phyloP scores from a whole-genome alignment of 2,329 filamentous ascomycete species.

The Fusarium palustre region DNA sequence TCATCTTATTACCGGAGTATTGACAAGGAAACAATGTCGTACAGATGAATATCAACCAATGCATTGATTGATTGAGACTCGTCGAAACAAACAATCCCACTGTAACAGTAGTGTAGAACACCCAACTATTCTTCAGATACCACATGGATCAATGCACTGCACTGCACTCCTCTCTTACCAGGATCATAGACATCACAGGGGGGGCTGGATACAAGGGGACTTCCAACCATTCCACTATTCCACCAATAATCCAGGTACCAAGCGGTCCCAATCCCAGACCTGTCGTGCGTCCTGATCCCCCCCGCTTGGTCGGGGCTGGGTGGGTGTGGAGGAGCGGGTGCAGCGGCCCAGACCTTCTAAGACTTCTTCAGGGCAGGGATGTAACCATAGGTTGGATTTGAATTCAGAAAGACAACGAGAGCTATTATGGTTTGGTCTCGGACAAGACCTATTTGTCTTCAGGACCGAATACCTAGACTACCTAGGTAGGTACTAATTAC shows the following conservation, averaged over 20 bases:
- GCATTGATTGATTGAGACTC: conserved; percentile 2
- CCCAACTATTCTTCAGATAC: conserved; percentile 18
- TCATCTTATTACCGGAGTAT: not conserved
- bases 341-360: conserved; percentile 36
- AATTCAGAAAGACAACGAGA: not conserved
- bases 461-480: conserved; percentile 21
- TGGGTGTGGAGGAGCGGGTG: conserved; percentile 32
- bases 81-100: not conserved
- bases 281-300: conserved; percentile 20
- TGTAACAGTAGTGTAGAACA: not conserved
- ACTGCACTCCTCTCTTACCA: not conserved
- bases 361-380: conserved; percentile 27
- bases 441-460: not conserved
- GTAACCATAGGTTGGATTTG: not conserved
- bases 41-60: conserved; percentile 1
- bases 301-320: conserved; percentile 34
- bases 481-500: too few relatives aligned
- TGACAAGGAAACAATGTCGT: conserved; percentile 7
- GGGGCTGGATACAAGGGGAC: conserved; percentile 29
- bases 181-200: conserved; percentile 7
- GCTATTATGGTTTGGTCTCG: conserved; percentile 10
- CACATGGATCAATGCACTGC: conserved; percentile 21
- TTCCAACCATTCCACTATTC: conserved; percentile 36
- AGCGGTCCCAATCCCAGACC: conserved; percentile 10
- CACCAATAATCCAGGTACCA: conserved; percentile 42